Evolutionary conservation across 177 flowering plant species (phyloP).

Genomic region (Vitis hybrid): DNA sequence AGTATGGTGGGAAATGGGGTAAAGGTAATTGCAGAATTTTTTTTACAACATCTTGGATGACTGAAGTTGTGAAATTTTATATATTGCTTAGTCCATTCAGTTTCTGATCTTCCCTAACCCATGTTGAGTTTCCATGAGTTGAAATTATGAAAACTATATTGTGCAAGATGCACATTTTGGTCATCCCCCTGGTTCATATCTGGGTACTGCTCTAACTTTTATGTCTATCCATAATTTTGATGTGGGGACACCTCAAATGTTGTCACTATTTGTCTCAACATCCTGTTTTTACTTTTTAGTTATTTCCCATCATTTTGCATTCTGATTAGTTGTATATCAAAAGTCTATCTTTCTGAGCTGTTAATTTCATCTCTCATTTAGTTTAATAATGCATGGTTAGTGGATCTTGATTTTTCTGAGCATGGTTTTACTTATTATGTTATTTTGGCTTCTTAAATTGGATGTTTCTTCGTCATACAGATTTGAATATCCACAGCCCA

Average conservation of each 20-base stretch:
- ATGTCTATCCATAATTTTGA: not conserved
- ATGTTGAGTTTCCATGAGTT: too few species aligned
- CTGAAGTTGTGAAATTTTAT: too few species aligned
- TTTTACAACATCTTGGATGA: too few species aligned
- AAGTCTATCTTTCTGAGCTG: not conserved
- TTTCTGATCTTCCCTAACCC: too few species aligned
- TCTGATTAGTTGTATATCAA: not conserved
- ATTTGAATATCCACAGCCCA: conserved; percentile 97
- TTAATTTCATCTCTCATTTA: not conserved
- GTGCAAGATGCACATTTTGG: not conserved
- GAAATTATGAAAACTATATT: not conserved
- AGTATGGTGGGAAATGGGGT: too few species aligned
- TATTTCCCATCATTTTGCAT: not conserved
- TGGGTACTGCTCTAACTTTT: not conserved
- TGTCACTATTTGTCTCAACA: not conserved
- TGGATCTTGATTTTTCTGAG: not conserved
- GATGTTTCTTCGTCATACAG: conserved; percentile 30
- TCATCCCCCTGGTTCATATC: not conserved
- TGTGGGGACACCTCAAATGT: not conserved
- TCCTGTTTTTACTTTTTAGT: not conserved
- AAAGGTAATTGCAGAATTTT: too few species aligned
- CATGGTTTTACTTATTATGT: conserved; percentile 4
- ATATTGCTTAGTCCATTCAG: too few species aligned
- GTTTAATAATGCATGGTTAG: not conserved
- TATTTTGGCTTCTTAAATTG: conserved; percentile 3